phyloP scores from a whole-genome alignment of 2,329 filamentous ascomycete species.

The Diaporthe vexans region DNA sequence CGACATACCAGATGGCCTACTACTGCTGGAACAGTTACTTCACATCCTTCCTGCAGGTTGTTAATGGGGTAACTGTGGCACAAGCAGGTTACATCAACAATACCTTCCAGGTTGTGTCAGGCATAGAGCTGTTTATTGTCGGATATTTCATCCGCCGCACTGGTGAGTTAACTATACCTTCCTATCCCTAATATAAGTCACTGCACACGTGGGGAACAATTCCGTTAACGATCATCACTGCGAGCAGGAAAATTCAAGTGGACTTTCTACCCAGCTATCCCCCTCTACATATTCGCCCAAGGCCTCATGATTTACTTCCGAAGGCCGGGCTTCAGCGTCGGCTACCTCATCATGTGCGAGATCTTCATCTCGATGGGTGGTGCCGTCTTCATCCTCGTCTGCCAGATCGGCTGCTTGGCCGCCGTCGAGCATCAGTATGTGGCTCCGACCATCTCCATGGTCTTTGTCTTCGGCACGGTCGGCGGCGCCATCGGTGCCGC shows the following conservation, averaged over 20 bases:
- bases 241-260: constrained; percentile 58
- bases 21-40: constrained; percentile 69
- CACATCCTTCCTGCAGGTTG: constrained; percentile 68
- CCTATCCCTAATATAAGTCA: not conserved
- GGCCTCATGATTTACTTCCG: constrained; percentile 73
- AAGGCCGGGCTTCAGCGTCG: constrained; percentile 62
- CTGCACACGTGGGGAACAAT: not conserved
- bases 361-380: constrained; percentile 73
- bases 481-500: constrained; percentile 72
- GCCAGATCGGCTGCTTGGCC: constrained; percentile 71
- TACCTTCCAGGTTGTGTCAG: constrained; percentile 65
- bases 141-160: constrained; percentile 60
- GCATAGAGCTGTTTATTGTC: constrained; percentile 63
- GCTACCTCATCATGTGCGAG: constrained; percentile 72
- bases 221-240: not conserved
- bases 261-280: constrained; percentile 52
- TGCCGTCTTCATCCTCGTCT: constrained; percentile 66
- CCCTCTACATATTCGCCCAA: constrained; percentile 53
- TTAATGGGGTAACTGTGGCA: constrained; percentile 58
- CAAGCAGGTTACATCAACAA: constrained; percentile 62
- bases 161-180: constrained; percentile 46
- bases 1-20: constrained; percentile 63
- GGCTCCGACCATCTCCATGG: constrained; percentile 67
- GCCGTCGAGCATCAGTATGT: constrained; percentile 72
- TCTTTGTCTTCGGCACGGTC: constrained; percentile 69